Base-by-base conservation (phyloP, 1,284 basidiomycete species). In the Neonothopanus nambi region DNA sequence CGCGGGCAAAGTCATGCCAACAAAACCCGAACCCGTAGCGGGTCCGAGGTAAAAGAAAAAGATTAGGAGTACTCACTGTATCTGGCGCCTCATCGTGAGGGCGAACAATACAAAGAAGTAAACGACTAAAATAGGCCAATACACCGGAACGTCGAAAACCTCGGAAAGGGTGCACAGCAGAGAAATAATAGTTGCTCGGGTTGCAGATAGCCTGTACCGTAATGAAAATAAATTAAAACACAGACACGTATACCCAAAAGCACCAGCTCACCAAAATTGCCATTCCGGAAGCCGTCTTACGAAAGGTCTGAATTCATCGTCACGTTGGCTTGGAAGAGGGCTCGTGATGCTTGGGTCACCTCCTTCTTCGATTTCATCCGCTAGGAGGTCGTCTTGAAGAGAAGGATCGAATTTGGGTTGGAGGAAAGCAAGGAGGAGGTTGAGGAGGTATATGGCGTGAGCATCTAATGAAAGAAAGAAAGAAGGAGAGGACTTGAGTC, bases 361-460 rank as follows among this genome's bases (percentile, higher is more conserved):
- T 20, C 95, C 96, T 65, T 94, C 95, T 67, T 98, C 96, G 17
- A 98, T 90, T 65, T 98, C 95, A 65, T 96, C 92, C 5, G 93
- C 95, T 51, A 93, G 81, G 3, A 98, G 77, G 70, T 99, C 97
- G 41, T 91, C 91, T 61, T 96, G 91, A 36, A 98, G 76, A 1
- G 93, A 95, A 0, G 97, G 96, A 72, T 99, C 97, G 70, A 99
- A 99, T 69, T 89, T 92, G 37, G 94, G 93, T 74, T 93, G 91
- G 5, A 95, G 77, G 75, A 95, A 95, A 6, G 90, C 91, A 57
- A 94, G 77, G 37, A 95, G 82, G 49, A 95, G 81, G 73, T 96
- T 96, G 57, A 96, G 80, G 59, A 97, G 84, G 74, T 96, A 97
- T 65, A 97, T 97, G 37, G 91, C 92, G 59, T 91, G 85, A 26